Percentiles rank a stretch among this genome's conserved stretches.
Conservation (phyloP, 441 rosid species). For the Omphalea diandra region DNA sequence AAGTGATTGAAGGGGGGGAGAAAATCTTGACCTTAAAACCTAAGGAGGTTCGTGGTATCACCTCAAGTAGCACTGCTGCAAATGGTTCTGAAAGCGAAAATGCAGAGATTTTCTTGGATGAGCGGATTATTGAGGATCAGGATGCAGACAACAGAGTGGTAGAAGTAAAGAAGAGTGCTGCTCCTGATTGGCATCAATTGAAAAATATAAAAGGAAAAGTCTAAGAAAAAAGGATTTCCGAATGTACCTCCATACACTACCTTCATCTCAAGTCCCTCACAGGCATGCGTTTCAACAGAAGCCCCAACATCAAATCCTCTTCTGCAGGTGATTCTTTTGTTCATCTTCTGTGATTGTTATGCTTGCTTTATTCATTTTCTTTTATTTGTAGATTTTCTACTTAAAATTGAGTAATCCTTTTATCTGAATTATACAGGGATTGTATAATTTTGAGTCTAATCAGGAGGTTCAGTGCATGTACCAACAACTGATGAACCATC, state of each 20-base stretch:
- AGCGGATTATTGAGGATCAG: slow-evolving; percentile 1
- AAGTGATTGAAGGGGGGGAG: slow-evolving; percentile 16
- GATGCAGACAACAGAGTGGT: background rate
- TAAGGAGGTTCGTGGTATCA: slow-evolving; percentile 7
- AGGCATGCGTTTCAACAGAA: slow-evolving; percentile 10
- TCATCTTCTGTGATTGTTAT: background rate
- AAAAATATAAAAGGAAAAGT: background rate
- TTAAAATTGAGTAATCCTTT: slow-evolving; percentile 6
- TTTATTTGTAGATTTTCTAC: too few relatives aligned
- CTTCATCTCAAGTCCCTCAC: background rate
- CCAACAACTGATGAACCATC: slow-evolving; percentile 12
- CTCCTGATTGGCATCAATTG: slow-evolving; percentile 4
- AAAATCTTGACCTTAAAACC: slow-evolving; percentile 7
- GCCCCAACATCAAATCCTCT: slow-evolving; percentile 5
- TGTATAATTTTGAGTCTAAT: too few relatives aligned
- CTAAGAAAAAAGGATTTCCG: slow-evolving; percentile 1
- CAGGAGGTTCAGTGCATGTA: slow-evolving; percentile 10
- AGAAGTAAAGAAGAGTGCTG: background rate
- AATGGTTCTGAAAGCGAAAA: slow-evolving; percentile 14
- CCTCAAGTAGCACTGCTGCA: background rate
- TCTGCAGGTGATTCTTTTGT: slow-evolving; percentile 10
- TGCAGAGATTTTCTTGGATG: slow-evolving; percentile 11
- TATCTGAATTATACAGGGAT: background rate
- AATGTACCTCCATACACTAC: background rate
- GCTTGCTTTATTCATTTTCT: too few relatives aligned